Evolutionary conservation across 1,139 yeast species (phyloP), one percentile per base, ranked within the genome.

Genomic region (Diutina rugosa): DNA sequence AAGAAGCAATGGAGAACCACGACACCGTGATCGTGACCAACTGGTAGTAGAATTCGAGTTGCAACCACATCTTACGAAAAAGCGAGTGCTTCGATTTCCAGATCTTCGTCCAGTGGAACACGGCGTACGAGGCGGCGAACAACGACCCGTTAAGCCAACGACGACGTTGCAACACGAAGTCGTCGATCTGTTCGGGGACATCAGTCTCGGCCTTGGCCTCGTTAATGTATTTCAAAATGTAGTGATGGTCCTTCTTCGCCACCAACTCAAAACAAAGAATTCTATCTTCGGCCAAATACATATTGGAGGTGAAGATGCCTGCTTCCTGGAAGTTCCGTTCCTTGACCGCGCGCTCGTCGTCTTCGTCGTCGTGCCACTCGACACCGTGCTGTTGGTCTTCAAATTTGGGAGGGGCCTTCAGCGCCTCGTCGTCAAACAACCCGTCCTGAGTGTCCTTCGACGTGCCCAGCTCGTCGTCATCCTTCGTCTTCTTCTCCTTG

Each of bases 91-190:
- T 73, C 0, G 90, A 80, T 55, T 78, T 71, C 90, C 91, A 87
- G 55, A 87, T 79, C 58, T 80, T 76, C 58, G 84, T 81, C 75
- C 85, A 82, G 65, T 87, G 93, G 62, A 82, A 80, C 55, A 85
- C 79, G 1, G 93, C 81, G 66, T 87, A 87, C 54, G 86, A 76
- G 2, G 91, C 91, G 0, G 95, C 95, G 68, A 87, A 87, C 65
- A 87, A 82, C 4, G 95, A 85, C 29, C 95, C 95, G 67, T 87
- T 87, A 58, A 87, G 76, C 95, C 95, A 87, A 69, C 95, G 77
- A 68, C 95, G 78, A 68, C 95, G 78, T 69, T 87, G 95, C 59
- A 87, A 73, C 8, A 87, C 84, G 60, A 87, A 80, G 63, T 87
- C 95, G 57, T 85, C 84, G 41, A 87, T 73, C 38, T 72, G 71